Percentiles rank a stretch among this genome's conserved stretches.
Evolutionary conservation across 2,329 filamentous ascomycete species (phyloP).

Genomic region (Colletotrichum cordylinicola): DNA sequence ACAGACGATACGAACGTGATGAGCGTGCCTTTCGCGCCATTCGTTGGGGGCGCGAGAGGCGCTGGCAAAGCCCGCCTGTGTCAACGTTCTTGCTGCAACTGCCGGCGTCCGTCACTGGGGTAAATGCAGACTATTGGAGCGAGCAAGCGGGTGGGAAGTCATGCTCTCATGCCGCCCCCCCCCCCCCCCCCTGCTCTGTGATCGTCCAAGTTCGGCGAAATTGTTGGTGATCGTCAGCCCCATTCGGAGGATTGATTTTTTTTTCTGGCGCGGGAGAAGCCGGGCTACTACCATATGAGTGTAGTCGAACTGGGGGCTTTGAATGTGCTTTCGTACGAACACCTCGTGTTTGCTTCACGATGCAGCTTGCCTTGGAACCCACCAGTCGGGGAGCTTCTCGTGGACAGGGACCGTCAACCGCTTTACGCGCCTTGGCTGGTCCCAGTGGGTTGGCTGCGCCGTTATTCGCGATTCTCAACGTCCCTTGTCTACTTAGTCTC

Average conservation of each 20-base stretch:
- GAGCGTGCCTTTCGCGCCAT: background rate
- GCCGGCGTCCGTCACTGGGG: background rate
- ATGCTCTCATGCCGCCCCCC: background rate
- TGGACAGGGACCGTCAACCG: background rate
- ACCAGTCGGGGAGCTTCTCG: background rate
- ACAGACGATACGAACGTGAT: background rate
- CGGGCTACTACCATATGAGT: background rate
- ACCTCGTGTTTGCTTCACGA: background rate
- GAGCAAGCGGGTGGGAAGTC: background rate
- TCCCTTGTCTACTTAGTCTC: background rate
- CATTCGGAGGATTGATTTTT: background rate
- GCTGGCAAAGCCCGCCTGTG: background rate
- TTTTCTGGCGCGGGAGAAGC: background rate
- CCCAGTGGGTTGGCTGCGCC: background rate
- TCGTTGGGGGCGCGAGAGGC: background rate
- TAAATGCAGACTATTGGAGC: background rate
- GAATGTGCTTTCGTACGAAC: background rate
- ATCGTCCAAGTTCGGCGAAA: constrained; percentile 2
- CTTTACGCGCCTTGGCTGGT: background rate
- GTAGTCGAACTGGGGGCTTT: background rate
- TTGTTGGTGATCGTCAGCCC: background rate
- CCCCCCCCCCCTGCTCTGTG: background rate
- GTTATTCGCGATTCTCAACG: background rate
- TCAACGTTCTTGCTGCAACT: background rate
- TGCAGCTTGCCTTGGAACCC: background rate